These are phyloP conservation scores for Galerina sulciceps DNA, from an alignment of 768 basidiomycete genomes.

Conservation along the genomic window DNA sequence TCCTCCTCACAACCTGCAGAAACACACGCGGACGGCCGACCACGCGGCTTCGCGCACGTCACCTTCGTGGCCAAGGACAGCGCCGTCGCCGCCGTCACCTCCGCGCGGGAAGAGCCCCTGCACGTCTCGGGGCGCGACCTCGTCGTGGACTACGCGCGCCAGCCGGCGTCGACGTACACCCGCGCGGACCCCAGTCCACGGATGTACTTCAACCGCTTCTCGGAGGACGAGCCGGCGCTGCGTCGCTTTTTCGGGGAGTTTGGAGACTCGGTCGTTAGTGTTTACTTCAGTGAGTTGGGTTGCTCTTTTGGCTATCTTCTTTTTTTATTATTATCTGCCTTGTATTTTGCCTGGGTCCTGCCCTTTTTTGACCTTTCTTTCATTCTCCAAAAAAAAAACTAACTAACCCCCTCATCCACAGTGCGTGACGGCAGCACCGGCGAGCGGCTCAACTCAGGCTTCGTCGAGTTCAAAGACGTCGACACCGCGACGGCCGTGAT, in stretches of 20 bases:
- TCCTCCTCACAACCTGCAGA: constrained; percentile 14
- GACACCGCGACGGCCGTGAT: constrained; percentile 54
- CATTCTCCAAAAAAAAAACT: background rate
- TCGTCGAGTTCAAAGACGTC: constrained; percentile 54
- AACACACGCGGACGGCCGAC: constrained; percentile 37
- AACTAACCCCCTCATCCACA: constrained; percentile 11
- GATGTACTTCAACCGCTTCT: constrained; percentile 36
- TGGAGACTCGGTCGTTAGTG: constrained; percentile 28
- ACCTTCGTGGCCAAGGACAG: constrained; percentile 41
- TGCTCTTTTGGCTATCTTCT: background rate
- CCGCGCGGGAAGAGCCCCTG: constrained; percentile 47
- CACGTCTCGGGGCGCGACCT: constrained; percentile 51
- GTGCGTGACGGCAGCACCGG: constrained; percentile 38
- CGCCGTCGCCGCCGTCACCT: constrained; percentile 39
- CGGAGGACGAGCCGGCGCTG: constrained; percentile 26
- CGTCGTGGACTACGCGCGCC: constrained; percentile 36
- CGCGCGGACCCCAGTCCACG: constrained; percentile 25
- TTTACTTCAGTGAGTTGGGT: constrained; percentile 36
- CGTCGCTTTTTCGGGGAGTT: constrained; percentile 28
- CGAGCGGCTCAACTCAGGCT: constrained; percentile 40
- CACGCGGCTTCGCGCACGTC: constrained; percentile 51
- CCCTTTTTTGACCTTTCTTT: background rate
- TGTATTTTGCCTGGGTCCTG: background rate
- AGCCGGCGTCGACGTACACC: background rate
- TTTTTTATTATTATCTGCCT: background rate